phyloP scores from a whole-genome alignment of 2,329 filamentous ascomycete genomes.

The Pseudovirgaria hyperparasitica region DNA sequence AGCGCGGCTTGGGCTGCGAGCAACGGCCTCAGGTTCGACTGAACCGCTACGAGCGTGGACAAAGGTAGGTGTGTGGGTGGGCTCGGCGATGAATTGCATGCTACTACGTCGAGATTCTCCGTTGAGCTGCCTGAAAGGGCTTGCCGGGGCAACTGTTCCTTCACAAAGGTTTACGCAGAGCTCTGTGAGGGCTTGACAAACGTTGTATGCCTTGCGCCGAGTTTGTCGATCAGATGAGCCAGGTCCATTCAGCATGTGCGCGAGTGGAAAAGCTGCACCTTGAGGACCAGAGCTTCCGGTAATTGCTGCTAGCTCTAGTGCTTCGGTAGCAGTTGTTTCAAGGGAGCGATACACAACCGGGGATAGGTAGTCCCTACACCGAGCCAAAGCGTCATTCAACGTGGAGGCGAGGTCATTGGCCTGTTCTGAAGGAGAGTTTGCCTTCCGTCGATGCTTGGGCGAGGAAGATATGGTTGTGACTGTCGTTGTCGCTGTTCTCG shows the following conservation, averaged over 20 bases:
- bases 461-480: constrained; percentile 85
- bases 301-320: constrained; percentile 64
- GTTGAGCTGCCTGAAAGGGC: constrained; percentile 24
- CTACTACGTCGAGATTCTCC: too few relatives aligned
- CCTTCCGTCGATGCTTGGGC: constrained; percentile 56
- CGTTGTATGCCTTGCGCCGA: constrained; percentile 78
- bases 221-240: constrained; percentile 66
- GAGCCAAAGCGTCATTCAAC: constrained; percentile 66
- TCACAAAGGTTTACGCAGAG: constrained; percentile 66
- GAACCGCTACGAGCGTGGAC: constrained; percentile 13
- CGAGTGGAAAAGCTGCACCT: constrained; percentile 48
- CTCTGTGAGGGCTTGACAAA: constrained; percentile 87
- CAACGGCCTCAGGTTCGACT: constrained; percentile 22
- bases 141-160: constrained; percentile 15
- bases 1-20: constrained; percentile 21
- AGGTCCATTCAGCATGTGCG: constrained; percentile 48
- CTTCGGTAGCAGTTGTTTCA: constrained; percentile 71
- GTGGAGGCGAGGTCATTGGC: constrained; percentile 28
- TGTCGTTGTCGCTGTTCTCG: constrained; percentile 80
- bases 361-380: constrained; percentile 58
- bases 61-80: constrained; percentile 8
- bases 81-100: neutral
- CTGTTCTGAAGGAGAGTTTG: constrained; percentile 22
- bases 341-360: constrained; percentile 65
- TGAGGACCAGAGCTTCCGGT: constrained; percentile 60